Evolutionary conservation across 306 rosid genomes (phyloP).

Genomic region (Herpetospermum pedunculosum): DNA sequence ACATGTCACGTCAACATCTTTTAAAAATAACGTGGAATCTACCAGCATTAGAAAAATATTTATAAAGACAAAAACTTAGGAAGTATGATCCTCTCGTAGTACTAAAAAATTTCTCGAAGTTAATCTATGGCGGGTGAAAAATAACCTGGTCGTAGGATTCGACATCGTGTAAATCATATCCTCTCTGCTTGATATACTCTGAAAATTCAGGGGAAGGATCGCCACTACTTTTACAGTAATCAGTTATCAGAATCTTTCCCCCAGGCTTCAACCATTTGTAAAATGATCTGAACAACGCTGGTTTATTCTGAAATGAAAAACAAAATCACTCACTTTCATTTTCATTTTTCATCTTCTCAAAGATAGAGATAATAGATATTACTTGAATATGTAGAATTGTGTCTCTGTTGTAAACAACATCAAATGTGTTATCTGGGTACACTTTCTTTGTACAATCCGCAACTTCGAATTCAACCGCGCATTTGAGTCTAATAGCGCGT

Average conservation of each 20-base stretch:
- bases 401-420: slow-evolving; percentile 78
- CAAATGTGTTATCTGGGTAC: slow-evolving; percentile 58
- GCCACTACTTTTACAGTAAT: slow-evolving; percentile 66
- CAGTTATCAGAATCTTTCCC: slow-evolving; percentile 77
- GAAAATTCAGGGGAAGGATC: slow-evolving; percentile 52
- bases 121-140: too few relatives aligned
- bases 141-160: slow-evolving; percentile 59
- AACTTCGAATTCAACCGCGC: slow-evolving; percentile 73
- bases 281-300: slow-evolving; percentile 61
- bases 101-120: too few relatives aligned
- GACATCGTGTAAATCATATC: slow-evolving; percentile 60
- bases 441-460: slow-evolving; percentile 75
- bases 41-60: too few relatives aligned
- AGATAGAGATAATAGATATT: slow-evolving; percentile 10
- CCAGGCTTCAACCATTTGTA: slow-evolving; percentile 92
- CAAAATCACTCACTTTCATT: not conserved
- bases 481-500: slow-evolving; percentile 67
- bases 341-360: too few relatives aligned
- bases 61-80: too few relatives aligned
- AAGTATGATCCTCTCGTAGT: too few relatives aligned
- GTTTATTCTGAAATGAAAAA: slow-evolving; percentile 53
- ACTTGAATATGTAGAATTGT: slow-evolving; percentile 80
- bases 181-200: slow-evolving; percentile 68
- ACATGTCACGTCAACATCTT: too few relatives aligned
- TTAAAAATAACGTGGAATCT: too few relatives aligned